Base-by-base conservation (phyloP, 495 filamentous ascomycete species). In the Aspergillus incahuasiensis region DNA sequence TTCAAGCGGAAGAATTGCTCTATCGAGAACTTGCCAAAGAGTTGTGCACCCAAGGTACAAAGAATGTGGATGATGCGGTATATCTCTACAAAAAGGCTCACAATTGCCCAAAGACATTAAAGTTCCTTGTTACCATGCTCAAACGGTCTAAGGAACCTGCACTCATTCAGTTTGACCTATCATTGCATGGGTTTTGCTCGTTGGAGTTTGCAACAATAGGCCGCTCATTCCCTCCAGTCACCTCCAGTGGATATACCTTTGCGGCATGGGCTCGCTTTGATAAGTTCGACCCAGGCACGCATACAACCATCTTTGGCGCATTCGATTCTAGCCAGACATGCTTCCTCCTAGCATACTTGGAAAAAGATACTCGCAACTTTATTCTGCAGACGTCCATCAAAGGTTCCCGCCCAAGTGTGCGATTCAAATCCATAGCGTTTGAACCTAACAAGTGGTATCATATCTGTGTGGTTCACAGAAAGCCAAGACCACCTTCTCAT, bases 351-450 rank as follows among this genome's bases (percentile, higher is more conserved):
- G 88, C 87, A 20, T 98, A 97, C 66, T 80, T 98, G 21, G 94
- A 98, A 68, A 90, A 87, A 63, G 91, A 97, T 65, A 95, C 90
- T n/a, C 85, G 81, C 24, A 91, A 96, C 64, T 91, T 98, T 59
- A 97, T 98, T 64, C 76, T 98, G 20, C 94, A 98, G 67, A 97
- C 94, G 32, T 97, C 95, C 12, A 87, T 97, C 48, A 90, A 82
- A 35, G 92, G 90, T 1, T 75, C 86, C 19, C 81, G 86, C 30
- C 91, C 94, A 6, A 97, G 92, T 72, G 88, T 97, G 22, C 84
- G 94, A 48, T 98, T 98, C 76, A 94, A 91, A 68, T 88, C 88
- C 0, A 79, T 83, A 5, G 72, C 76, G 2, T 97, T 98, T 63
- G 72, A 87, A 57, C 77, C 86, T 48, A 74, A 82, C 28, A 76